Conservation (phyloP, 257 asterid genomes). For the Anisodus tanguticus region DNA sequence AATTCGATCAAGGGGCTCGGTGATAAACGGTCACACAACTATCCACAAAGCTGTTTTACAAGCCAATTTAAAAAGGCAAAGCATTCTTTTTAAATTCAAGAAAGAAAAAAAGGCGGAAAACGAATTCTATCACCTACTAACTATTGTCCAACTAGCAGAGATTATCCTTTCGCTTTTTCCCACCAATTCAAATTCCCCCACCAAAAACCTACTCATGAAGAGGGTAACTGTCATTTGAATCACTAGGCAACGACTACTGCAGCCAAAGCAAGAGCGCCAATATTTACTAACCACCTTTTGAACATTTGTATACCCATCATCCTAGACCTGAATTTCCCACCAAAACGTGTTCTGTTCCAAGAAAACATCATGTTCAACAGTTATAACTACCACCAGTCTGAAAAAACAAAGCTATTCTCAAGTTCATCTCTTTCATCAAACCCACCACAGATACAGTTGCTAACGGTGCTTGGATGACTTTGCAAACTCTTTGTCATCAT, state of each 20-base stretch:
- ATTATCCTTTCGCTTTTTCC: conserved; percentile 29
- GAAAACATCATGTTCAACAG: conserved; percentile 13
- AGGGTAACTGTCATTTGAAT: conserved; percentile 55
- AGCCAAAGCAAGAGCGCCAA: conserved; percentile 42
- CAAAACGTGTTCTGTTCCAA: conserved; percentile 40
- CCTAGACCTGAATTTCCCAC: conserved; percentile 65
- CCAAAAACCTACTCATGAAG: conserved; percentile 44
- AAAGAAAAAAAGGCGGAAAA: conserved; percentile 20
- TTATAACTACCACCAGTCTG: conserved; percentile 29
- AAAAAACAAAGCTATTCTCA: conserved; percentile 26
- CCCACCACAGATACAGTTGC: conserved; percentile 24
- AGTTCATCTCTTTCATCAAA: conserved; percentile 18
- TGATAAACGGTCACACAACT: conserved; percentile 21
- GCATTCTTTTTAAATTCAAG: conserved; percentile 22
- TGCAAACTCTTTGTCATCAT: conserved; percentile 41
- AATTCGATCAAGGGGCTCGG: conserved; percentile 3
- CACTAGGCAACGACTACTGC: conserved; percentile 44
- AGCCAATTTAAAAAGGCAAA: conserved; percentile 18
- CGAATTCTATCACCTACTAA: conserved; percentile 1
- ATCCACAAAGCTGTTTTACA: conserved; percentile 30
- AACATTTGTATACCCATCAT: conserved; percentile 47
- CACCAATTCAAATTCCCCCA: conserved; percentile 28
- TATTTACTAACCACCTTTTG: conserved; percentile 65
- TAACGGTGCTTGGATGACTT: conserved; percentile 58
- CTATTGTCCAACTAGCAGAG: conserved; percentile 4